Evolutionary conservation across 2,329 filamentous ascomycete genomes (phyloP), one percentile per base, ranked within the genome.

Genomic region (Trichoderma asperellum): DNA sequence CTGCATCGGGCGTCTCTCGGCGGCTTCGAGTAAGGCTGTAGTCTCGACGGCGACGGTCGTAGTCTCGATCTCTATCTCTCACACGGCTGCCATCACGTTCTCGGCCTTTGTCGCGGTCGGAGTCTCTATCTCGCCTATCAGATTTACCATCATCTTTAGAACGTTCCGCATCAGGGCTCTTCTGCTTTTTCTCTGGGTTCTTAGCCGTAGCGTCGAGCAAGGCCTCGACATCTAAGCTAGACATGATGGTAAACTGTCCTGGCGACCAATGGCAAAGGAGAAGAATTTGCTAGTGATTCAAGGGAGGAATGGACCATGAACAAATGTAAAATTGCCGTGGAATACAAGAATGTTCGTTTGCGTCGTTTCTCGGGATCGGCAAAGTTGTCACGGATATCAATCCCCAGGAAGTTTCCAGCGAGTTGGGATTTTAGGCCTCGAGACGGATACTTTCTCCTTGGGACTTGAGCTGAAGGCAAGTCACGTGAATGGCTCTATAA

Each of bases 131-230:
- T 57, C 70, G 43, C 35, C 68, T 57, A 56, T 71, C 70, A 61
- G 70, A 67, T 62, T 63, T 72, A 37, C 68, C 65, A 37, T 83
- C 74, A 68, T 77, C 74, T 74, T 75, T 76, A 68, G 86, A 85
- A 75, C 89, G 87, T 73, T 84, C 83, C 72, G 88, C 87, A 73
- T 83, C 77, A 69, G 81, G 79, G 72, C 79, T 74, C 75, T 81
- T 82, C 71, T 75, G 77, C 70, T 83, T 83, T 75, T 84, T 83
- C 66, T 86, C 82, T 66, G 83, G 82, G 73, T 85, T 84, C 78
- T 89, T 90, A 64, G 92, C 92, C 72, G 92, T 93, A 63, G 92
- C 92, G 81, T 97, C 94, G 74, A 97, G 89, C 73, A 97, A 87
- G 73, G 93, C 93, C 85, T 97, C 94, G 75, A 97, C 93, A 78